Percentiles rank a stretch among this genome's conserved stretches.
Conservation (phyloP, 139 green algal species). For the Micromonas commoda region DNA sequence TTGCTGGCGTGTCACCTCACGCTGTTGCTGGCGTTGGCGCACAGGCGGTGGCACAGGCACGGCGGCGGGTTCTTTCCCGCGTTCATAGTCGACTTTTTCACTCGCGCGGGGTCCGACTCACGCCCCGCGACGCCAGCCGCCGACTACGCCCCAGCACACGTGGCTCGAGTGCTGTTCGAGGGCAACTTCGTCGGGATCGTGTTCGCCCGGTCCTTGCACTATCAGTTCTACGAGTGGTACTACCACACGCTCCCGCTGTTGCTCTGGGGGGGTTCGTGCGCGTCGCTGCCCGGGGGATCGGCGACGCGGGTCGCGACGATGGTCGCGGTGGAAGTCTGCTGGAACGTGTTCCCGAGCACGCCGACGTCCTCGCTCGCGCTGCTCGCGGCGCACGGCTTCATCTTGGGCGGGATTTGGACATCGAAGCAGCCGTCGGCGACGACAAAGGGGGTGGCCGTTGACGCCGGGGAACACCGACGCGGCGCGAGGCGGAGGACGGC, state of each 20-base stretch:
- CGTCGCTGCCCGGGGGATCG: not conserved
- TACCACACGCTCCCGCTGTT: conserved; percentile 61
- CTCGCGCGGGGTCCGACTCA: not conserved
- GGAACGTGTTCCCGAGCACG: conserved; percentile 49
- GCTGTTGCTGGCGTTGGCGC: conserved; percentile 52
- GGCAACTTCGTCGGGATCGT: conserved; percentile 72
- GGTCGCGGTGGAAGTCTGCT: conserved; percentile 53
- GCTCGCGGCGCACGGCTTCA: conserved; percentile 3
- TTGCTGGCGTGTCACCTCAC: conserved; percentile 56
- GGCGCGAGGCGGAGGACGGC: too few species aligned
- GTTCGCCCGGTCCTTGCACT: conserved; percentile 70
- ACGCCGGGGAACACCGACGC: too few species aligned
- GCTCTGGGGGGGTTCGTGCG: conserved; percentile 48
- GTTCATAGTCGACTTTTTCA: conserved; percentile 18
- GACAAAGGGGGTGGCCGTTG: too few species aligned
- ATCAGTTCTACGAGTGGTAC: conserved; percentile 84
- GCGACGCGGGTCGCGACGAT: conserved; percentile 32
- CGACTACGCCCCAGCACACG: not conserved
- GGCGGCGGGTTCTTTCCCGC: conserved; percentile 5
- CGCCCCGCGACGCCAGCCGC: not conserved
- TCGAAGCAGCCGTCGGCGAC: too few species aligned
- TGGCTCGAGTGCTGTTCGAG: conserved; percentile 47
- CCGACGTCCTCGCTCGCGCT: conserved; percentile 38
- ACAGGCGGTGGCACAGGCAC: conserved; percentile 43
- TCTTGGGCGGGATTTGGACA: too few species aligned